Evolutionary conservation across 1,139 yeast genomes (phyloP), one percentile per base, ranked within the genome.

Genomic region (Debaryomyces coudertii): DNA sequence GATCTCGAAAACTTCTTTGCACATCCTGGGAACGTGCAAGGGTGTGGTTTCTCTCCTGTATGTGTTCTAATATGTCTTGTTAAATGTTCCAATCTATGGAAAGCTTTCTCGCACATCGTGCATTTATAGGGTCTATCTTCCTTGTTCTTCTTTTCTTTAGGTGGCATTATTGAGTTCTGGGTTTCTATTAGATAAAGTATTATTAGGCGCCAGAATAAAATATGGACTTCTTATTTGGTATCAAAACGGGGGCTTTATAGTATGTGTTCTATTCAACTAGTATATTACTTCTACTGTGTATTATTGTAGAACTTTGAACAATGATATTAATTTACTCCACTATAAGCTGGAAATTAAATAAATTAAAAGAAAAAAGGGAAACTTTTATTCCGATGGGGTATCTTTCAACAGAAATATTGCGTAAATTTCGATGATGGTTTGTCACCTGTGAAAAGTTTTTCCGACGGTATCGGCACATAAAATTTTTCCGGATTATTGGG

Each of bases 21-120:
- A 62, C 93, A 87, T 7, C 85, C 85, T 2, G 87, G 82, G 51
- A 72, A 83, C 25, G 82, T 78, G 64, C 95, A 87, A 22, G 77
- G 80, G 61, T 85, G 89, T 9, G 93, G 93, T 54, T 87, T 83
- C 59, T 84, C 87, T 22, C 88, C 88, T 1, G 88, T 83, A 57
- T 83, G 87, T 33, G 85, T 82, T 49, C 87, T 68, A 58, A 83
- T 83, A 58, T 85, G 92, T 54, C 90, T 76, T 7, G 89, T 81
- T 58, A 83, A 85, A 60, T 85, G 87, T 58, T 82, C 87, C 44
- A 82, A 61, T 51, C 87, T 68, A 57, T 82, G 86, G 60, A 85
- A 77, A 40, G 86, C 82, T 63, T 83, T 76, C 55, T 73, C 70
- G 69, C 89, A 83, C 57, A 82, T 66, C 37, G 82, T 77, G 60